Evolutionary conservation across 148 eudicot genomes (phyloP), one percentile per base, ranked within the genome.

Genomic region (Amaranthus hypochondriacus): DNA sequence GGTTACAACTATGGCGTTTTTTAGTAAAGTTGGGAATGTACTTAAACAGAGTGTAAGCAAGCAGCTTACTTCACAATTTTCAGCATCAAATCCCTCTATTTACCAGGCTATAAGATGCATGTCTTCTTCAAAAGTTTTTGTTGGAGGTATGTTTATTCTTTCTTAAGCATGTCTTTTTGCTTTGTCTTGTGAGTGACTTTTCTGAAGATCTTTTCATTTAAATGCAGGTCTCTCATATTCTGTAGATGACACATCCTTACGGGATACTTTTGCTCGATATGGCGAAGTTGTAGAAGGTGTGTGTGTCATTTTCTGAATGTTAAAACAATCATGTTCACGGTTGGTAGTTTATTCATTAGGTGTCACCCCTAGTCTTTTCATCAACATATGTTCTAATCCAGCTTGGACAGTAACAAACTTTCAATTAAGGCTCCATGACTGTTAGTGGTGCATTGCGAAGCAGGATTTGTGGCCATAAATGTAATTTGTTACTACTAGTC

Each of bases 261-360:
- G 62, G 61, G 87, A 94, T 48, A 81, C 86, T 75, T 94, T 94
- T 70, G 42, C 78, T 7, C 83, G 84, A 66, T 92, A 94, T 66
- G 98, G 98, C 56, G 79, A 87, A 46, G 97, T 94, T 64, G 13
- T 75, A n/a, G 98, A 94, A 63, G 98, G 98, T 94, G 64, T 61
- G 82, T 68, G 52, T 18, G 39, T 28, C 39, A 28, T 11, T 14
- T 21, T 49, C 12, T 44, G 42, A 18, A 57, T 64, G 7, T 8
- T 28, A 4, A 7, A 49, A 18, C 8, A 14, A 18, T 5, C 21
- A 48, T 55, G 15, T 44, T 28, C 3, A 47, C 44, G 9, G 2
- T 28, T 0, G 14, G 54, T 47, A 28, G 12, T 46, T 0, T 13
- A 53, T 18, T 11, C 12, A 21, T 59, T 28, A 21, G 13, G 62